Evolutionary conservation across 345 rosid species (phyloP), one percentile per base, ranked within the genome.

Genomic region (Citrus sinensis): DNA sequence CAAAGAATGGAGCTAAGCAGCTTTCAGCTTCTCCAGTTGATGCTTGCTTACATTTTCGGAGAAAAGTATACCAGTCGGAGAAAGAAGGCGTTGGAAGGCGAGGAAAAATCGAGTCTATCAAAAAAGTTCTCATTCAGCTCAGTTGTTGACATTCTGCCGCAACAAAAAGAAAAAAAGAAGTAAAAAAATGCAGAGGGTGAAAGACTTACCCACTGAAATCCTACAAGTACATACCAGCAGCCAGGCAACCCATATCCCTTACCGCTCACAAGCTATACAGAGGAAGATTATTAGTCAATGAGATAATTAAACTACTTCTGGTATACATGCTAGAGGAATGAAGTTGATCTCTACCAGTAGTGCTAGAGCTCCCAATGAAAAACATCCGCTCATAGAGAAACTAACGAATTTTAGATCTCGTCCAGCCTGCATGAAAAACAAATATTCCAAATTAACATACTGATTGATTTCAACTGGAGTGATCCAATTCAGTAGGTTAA

Each of bases 141-240:
- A 63, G 70, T 55, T 58, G 40, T 40, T 22, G 29, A 32, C 17
- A 16, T 4, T 14, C 14, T 16, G 30, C 17, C 30, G 14, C 25
- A 40, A 14, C 39, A 19, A 67, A 72, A 17, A 4, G 5, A 1
- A 51, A 51, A 51, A 51, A 1, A 5, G 17, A 42, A 9, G 49
- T 42, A 42, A 42, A 51, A 49, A 16, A 16, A 75, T 80, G 74
- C 46, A n/a, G 64, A 71, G 76, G 49, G 67, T 56, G 67, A 20
- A 22, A 6, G 32, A 35, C 85, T 84, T 92, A 92, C 98, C 98
- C 91, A 92, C 79, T 88, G 97, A 79, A 93, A 93, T 74, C 90
- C 94, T 20, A 88, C 83, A 32, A 92, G 90, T 9, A 87, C 82
- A 24, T 58, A 90, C 98, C 97, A 92, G 84, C 91, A 90, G 79